phyloP scores from a whole-genome alignment of 495 filamentous ascomycete genomes.

The Pyronema omphalodes region DNA sequence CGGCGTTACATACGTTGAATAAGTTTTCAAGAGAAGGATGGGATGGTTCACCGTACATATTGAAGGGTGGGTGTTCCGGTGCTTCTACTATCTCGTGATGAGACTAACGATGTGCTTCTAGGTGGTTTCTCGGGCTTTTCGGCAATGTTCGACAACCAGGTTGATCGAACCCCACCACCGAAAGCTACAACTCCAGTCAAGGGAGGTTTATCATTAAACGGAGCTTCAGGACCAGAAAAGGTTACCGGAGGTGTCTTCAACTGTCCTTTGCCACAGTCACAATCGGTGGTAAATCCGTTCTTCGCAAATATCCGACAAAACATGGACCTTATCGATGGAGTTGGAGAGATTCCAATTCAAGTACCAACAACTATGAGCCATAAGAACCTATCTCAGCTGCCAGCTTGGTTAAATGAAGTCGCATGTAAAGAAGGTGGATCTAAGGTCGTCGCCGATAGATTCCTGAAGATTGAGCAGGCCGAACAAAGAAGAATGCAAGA shows the following conservation, averaged over 20 bases:
- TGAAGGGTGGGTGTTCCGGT: slow-evolving; percentile 32
- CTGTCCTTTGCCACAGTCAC: slow-evolving; percentile 57
- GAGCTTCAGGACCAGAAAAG: slow-evolving; percentile 43
- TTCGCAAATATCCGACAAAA: slow-evolving; percentile 94
- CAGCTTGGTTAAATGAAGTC: slow-evolving; percentile 57
- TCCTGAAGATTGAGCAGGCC: slow-evolving; percentile 61
- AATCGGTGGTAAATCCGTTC: slow-evolving; percentile 61
- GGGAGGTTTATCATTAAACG: slow-evolving; percentile 28
- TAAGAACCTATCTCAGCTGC: slow-evolving; percentile 33
- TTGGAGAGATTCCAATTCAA: slow-evolving; percentile 70
- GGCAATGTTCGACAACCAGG: slow-evolving; percentile 28
- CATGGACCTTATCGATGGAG: slow-evolving; percentile 84
- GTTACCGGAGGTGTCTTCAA: slow-evolving; percentile 50
- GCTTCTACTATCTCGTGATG: neutral
- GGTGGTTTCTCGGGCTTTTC: slow-evolving; percentile 38
- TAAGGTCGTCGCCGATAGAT: slow-evolving; percentile 62
- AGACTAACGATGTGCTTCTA: slow-evolving; percentile 7
- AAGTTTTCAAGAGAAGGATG: slow-evolving; percentile 83
- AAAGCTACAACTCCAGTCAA: slow-evolving; percentile 26
- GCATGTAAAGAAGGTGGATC: slow-evolving; percentile 49
- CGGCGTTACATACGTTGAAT: slow-evolving; percentile 68
- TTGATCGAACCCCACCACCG: slow-evolving; percentile 31
- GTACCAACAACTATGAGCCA: slow-evolving; percentile 41
- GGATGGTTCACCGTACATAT: slow-evolving; percentile 49
- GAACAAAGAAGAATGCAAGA: slow-evolving; percentile 86